Evolutionary conservation across 305 asterid genomes (phyloP), one percentile per base, ranked within the genome.

Genomic region (Solanum aculeatissimum): DNA sequence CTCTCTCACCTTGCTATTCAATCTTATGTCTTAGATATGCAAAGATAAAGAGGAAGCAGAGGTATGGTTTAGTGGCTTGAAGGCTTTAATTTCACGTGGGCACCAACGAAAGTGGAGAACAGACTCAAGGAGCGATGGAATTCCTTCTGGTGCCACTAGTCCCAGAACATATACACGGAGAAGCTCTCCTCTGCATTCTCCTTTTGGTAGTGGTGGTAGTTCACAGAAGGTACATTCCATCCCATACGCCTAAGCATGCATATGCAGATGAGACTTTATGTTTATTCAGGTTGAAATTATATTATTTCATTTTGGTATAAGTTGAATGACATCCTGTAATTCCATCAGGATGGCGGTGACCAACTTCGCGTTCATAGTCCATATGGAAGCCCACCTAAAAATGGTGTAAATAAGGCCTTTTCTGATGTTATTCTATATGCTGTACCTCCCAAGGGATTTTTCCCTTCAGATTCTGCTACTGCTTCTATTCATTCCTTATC

Each of bases 11-110:
- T 85, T 82, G 51, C 23, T 68, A 27, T 65, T 74, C 63, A 25
- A 82, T 75, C 66, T 58, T 79, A 65, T 69, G 79, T 32, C 51
- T 84, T 84, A 95, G 99, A 96, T 95, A 86, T 96, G 98, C 86
- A 96, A 95, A 91, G 98, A 95, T 86, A 95, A 95, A 90, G 99
- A 95, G 90, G 98, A 96, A 90, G 98, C 99, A 86, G 98, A 96
- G 91, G 98, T 95, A 68, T 96, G 98, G 98, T 94, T 95, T 91
- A 93, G 97, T 85, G 98, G 98, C 77, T 91, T 95, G 83, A 95
- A 95, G 92, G 98, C 98, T 81, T 86, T 95, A 91, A 91, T 94
- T 82, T 92, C 97, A 70, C 94, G 97, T 12, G 90, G 95, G 75
- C 95, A 92, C 88, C 98, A 93, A 89, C 92, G 93, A 77, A 95